Evolutionary conservation across 2,329 filamentous ascomycete genomes (phyloP).

Genomic region (Raffaelea albimanens): DNA sequence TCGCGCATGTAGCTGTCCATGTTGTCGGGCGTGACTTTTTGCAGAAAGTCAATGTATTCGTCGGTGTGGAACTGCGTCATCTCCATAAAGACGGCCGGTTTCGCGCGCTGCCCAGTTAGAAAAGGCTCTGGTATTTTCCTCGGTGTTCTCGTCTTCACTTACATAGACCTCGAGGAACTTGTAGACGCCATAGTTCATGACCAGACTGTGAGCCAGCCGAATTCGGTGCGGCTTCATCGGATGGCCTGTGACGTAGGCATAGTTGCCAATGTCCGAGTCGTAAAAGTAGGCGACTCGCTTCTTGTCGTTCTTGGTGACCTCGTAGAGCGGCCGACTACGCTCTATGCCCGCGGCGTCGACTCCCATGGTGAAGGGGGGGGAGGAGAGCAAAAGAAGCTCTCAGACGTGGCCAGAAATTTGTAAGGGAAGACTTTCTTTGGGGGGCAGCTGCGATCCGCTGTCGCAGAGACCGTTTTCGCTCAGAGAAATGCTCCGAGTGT

Average conservation of each 20-base stretch:
- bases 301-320: conserved; percentile 31
- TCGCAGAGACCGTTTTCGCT: too few species aligned
- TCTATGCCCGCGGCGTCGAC: conserved; percentile 26
- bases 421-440: too few species aligned
- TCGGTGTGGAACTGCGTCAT: conserved; percentile 90
- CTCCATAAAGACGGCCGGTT: conserved; percentile 80
- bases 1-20: conserved; percentile 92
- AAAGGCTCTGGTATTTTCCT: too few species aligned
- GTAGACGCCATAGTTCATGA: conserved; percentile 93
- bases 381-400: too few species aligned
- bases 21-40: conserved; percentile 94
- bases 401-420: too few species aligned
- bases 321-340: conserved; percentile 36
- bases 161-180: conserved; percentile 95
- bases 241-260: conserved; percentile 92
- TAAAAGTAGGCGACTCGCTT: conserved; percentile 98
- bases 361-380: conserved; percentile 8
- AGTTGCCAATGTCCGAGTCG: conserved; percentile 96
- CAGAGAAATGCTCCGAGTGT: too few species aligned
- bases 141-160: too few species aligned
- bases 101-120: conserved; percentile 60
- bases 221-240: conserved; percentile 99
- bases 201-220: conserved; percentile 86
- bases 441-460: too few species aligned
- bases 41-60: conserved; percentile 92